Base-by-base conservation (phyloP, 768 basidiomycete species). In the Galerina sulciceps region DNA sequence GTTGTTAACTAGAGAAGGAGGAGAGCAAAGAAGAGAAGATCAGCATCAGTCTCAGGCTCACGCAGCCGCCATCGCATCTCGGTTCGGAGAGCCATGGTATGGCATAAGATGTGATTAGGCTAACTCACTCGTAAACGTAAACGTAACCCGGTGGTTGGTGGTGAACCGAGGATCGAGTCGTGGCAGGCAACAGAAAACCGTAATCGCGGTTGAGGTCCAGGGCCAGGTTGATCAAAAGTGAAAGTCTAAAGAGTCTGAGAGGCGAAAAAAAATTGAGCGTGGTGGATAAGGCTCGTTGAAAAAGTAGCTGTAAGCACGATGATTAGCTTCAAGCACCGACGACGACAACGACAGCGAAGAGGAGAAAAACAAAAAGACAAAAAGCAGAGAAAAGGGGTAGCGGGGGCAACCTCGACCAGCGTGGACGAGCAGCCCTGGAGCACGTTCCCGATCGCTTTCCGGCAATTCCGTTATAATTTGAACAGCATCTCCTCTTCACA, bases 121-220 rank as follows among this genome's bases (percentile, higher is more conserved):
- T 17, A 49, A n/a, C 58, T 46, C 11, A 59, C 57, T 56, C 62
- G 62, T 53, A 53, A 57, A 60, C 44, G 58, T 53, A 59, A 59
- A 59, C 44, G 45, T 49, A 44, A 53, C 46, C 34, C 38, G 51
- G 43, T 40, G 51, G 37, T 37, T 44, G n/a, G n/a, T n/a, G n/a
- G n/a, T n/a, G 35, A 53, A 13, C 20, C 17, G 43, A 26, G 37
- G 31, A 22, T 18, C 26, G 8, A 31, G 26, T 31, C 0, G 26
- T 31, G 26, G 26, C 26, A 31, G 26, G 26, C 8, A 2, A 31
- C 2, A 31, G 2, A 8, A 5, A 31, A 31, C 26, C 26, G 26
- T 31, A 31, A 31, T 31, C 26, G 26, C 4, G 26, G 26, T 31
- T 8, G 26, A 31, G 26, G 26, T 31, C 26, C 26, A 31, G 26